Evolutionary conservation across 2,329 filamentous ascomycete species (phyloP).

Genomic region (Chaetomiaceae sp.): DNA sequence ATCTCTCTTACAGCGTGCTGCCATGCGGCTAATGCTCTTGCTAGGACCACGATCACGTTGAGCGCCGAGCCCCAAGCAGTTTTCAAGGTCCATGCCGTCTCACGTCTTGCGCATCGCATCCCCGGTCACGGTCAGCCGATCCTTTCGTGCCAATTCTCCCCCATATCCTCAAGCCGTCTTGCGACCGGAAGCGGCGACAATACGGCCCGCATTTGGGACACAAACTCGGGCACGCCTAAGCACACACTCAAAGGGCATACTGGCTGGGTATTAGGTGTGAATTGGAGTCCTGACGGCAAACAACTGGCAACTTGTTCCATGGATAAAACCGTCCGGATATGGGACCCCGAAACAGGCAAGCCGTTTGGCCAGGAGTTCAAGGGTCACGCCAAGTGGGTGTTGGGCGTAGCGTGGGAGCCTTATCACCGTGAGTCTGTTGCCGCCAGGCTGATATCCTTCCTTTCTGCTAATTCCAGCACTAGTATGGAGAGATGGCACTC

Average conservation of each 20-base stretch:
- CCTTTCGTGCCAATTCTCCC: constrained; percentile 79
- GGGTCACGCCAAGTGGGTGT: constrained; percentile 87
- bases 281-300: constrained; percentile 79
- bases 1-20: no score
- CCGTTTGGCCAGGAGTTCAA: constrained; percentile 67
- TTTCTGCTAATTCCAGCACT: not conserved
- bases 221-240: constrained; percentile 84
- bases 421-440: constrained; percentile 55
- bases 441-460: no score
- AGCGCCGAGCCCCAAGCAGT: constrained; percentile 78
- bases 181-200: constrained; percentile 89
- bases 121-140: constrained; percentile 91
- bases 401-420: constrained; percentile 85
- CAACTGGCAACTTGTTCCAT: constrained; percentile 85
- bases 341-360: constrained; percentile 80
- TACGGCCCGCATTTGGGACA: constrained; percentile 91
- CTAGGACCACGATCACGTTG: constrained; percentile 38
- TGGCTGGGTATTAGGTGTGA: constrained; percentile 83
- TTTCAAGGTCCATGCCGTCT: constrained; percentile 88
- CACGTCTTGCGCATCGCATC: constrained; percentile 82
- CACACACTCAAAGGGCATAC: constrained; percentile 83
- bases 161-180: constrained; percentile 68
- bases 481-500: constrained; percentile 65
- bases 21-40: constrained; percentile 30
- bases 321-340: constrained; percentile 87